phyloP scores from a whole-genome alignment of 345 rosid species.

The Acer campestre region DNA sequence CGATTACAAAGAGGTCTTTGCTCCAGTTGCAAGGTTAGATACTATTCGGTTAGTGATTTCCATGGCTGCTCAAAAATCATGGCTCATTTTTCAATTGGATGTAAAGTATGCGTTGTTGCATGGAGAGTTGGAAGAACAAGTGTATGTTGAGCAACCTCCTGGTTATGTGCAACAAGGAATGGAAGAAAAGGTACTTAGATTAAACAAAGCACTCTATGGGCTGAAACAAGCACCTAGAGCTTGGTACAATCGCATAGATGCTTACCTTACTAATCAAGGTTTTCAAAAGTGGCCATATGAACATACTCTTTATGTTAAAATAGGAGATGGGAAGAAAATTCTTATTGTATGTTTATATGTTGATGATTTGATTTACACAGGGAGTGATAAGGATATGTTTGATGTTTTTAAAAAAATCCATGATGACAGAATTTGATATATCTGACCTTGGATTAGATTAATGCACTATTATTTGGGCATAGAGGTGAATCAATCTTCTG shows the following conservation, averaged over 20 bases:
- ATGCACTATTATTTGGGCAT: too few species aligned
- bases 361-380: neutral
- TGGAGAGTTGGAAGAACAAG: neutral
- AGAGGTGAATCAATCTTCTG: too few species aligned
- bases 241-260: too few species aligned
- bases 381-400: neutral
- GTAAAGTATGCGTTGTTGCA: neutral
- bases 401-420: neutral
- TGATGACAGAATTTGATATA: neutral
- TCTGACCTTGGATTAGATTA: too few species aligned
- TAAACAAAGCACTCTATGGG: neutral
- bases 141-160: neutral
- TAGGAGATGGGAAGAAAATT: neutral
- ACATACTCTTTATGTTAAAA: neutral
- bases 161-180: neutral
- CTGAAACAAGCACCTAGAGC: too few species aligned
- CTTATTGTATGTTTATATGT: neutral
- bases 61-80: neutral
- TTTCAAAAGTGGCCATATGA: neutral
- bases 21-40: neutral
- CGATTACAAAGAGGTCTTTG: neutral
- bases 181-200: neutral
- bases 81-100: slow-evolving; percentile 8
- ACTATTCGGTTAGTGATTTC: neutral
- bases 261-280: too few species aligned